Base-by-base conservation (phyloP, 106 monocot genomes). In the Alisma plantagoaquatica region DNA sequence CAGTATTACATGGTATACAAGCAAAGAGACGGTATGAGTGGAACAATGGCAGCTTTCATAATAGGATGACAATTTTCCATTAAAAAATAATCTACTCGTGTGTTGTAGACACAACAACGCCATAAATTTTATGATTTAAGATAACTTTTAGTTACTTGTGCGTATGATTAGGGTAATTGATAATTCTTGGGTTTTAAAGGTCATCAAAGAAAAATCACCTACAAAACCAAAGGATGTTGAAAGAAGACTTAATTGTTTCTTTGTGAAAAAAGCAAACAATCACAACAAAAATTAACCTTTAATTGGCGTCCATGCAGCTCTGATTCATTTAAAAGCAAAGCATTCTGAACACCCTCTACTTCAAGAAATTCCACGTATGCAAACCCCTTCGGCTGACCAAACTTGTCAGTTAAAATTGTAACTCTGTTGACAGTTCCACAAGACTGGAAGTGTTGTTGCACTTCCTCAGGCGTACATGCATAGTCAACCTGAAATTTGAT, bases 401-500 rank as follows among this genome's bases (percentile, higher is more conserved):
- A 75, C 45, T 75, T 75, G 63, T 75, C 75, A 4, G 75, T 70
- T 26, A 75, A 46, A 49, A 75, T 75, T 31, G 75, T 75, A 22
- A 75, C 69, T 60, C 75, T 69, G 53, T 70, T 75, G 18, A 75
- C 75, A 21, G 75, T 75, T 32, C 75, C 75, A 65, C 75, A 75
- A 42, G 75, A 75, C 51, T 75, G 75, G 29, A 75, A 75, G 31
- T 75, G 75, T 45, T 70, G 69, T 33, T 75, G 75, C 20, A 75
- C 75, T 65, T 75, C 75, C 64, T 75, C 75, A 25, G 75, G 75
- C 12, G 75, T 75, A 60, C 75, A 75, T 35, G 68, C 75, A 70
- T 75, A 75, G 41, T 75, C 75, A 5, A 75, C 75, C 75, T 75
- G 54, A 60, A 43, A n/a, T n/a, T n/a, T n/a, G n/a, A n/a, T n/a